A percentile compares a stretch with the other conserved stretches of the same genome.
Conservation (phyloP, 164 flowering plant genomes). For the Echeveria elegans region DNA sequence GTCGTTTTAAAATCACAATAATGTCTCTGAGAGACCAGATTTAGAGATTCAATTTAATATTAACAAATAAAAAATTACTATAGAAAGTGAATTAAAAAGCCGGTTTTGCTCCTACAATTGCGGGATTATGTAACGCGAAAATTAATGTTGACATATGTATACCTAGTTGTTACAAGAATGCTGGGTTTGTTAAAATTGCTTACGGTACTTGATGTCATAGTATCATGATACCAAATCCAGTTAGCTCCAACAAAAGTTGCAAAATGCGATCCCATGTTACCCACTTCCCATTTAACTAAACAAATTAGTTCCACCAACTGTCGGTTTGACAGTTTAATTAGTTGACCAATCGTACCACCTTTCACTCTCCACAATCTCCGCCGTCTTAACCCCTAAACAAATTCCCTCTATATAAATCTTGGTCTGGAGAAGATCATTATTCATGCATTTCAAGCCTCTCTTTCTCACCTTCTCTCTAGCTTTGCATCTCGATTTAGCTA, state of each 20-base stretch:
- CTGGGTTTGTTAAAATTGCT: background rate
- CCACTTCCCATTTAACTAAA: background rate
- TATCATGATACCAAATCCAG: no score
- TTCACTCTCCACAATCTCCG: conserved; percentile 10
- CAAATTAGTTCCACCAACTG: background rate
- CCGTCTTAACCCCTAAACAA: background rate
- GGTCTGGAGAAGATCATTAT: background rate
- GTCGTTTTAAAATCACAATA: no score
- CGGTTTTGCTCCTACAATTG: no score
- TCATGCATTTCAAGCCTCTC: background rate
- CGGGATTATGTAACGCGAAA: no score
- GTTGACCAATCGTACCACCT: conserved; percentile 1
- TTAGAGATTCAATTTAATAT: no score
- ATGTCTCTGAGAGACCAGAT: no score
- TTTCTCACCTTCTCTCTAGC: background rate
- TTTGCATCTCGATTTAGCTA: background rate
- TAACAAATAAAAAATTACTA: no score
- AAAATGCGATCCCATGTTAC: background rate
- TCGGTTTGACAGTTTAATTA: background rate
- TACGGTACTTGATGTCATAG: background rate
- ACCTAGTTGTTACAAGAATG: no score
- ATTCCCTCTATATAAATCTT: background rate
- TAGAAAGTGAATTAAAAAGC: no score
- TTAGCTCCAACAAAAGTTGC: background rate
- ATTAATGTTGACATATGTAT: no score